phyloP scores from a whole-genome alignment of 352 stramenopile species.

The Phytophthora tentaculata region DNA sequence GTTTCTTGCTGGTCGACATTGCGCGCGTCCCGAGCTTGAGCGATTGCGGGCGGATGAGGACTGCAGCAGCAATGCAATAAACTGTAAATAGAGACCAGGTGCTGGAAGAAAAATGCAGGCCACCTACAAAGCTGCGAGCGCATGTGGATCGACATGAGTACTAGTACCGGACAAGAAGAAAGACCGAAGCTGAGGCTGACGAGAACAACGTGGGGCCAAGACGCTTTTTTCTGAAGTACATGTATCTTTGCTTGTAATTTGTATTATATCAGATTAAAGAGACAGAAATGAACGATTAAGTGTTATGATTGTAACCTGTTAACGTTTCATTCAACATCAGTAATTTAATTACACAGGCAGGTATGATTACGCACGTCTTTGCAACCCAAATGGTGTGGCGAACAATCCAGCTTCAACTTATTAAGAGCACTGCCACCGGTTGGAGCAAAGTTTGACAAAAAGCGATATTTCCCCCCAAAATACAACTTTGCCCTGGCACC shows the following conservation, averaged over 20 bases:
- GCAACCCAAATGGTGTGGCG: conserved; percentile 14
- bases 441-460: too few relatives aligned
- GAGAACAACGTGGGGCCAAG: conserved; percentile 5
- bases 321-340: too few relatives aligned
- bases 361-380: not conserved
- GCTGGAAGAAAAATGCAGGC: not conserved
- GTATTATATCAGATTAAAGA: conserved; percentile 2
- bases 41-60: conserved; percentile 51
- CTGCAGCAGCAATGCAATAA: conserved; percentile 23
- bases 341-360: not conserved
- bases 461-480: too few relatives aligned
- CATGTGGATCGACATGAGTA: conserved; percentile 52
- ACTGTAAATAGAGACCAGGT: not conserved
- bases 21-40: conserved; percentile 42
- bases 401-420: conserved; percentile 34
- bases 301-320: too few relatives aligned
- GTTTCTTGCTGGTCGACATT: conserved; percentile 35
- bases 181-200: not conserved
- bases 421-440: too few relatives aligned
- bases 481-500: too few relatives aligned
- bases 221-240: not conserved
- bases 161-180: too few relatives aligned
- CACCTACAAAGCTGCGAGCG: conserved; percentile 57
- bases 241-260: not conserved
- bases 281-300: not conserved